A percentile compares a stretch with the other conserved stretches of the same genome.
phyloP scores from a whole-genome alignment of 805 yeast species.

The Lipomyces spencermartinsiae region DNA sequence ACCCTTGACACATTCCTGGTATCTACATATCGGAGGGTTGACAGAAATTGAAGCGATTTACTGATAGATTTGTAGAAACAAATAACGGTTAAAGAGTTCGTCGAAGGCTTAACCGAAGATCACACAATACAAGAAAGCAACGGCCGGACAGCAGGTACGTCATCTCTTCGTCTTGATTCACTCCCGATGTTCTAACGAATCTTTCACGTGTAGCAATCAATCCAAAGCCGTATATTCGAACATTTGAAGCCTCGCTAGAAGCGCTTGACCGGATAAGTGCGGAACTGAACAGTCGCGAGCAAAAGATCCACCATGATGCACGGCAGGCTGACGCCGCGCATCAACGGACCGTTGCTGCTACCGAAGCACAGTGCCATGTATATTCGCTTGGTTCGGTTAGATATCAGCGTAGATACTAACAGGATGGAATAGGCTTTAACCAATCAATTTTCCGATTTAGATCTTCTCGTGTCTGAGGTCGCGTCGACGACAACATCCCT shows the following conservation, averaged over 20 bases:
- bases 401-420: neutral
- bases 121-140: slow-evolving; percentile 26
- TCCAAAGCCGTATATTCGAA: slow-evolving; percentile 92
- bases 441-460: slow-evolving; percentile 59
- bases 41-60: neutral
- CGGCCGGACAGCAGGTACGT: slow-evolving; percentile 19
- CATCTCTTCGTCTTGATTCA: neutral
- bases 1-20: slow-evolving; percentile 38
- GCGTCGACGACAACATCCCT: slow-evolving; percentile 68
- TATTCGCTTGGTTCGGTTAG: neutral
- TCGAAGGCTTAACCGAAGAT: slow-evolving; percentile 35
- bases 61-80: slow-evolving; percentile 10
- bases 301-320: slow-evolving; percentile 62
- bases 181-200: neutral
- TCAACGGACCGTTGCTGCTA: slow-evolving; percentile 14
- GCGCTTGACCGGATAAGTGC: slow-evolving; percentile 68
- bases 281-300: slow-evolving; percentile 60
- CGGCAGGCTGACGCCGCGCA: slow-evolving; percentile 50
- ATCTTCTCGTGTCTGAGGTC: slow-evolving; percentile 60
- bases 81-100: slow-evolving; percentile 32
- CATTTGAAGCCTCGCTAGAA: slow-evolving; percentile 83
- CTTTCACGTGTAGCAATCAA: slow-evolving; percentile 55
- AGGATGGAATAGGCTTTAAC: slow-evolving; percentile 42
- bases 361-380: slow-evolving; percentile 30
- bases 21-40: neutral